A percentile compares a stretch with the other conserved stretches of the same genome.
Evolutionary conservation across 257 asterid species (phyloP).

Genomic region (Lycium barbarum): DNA sequence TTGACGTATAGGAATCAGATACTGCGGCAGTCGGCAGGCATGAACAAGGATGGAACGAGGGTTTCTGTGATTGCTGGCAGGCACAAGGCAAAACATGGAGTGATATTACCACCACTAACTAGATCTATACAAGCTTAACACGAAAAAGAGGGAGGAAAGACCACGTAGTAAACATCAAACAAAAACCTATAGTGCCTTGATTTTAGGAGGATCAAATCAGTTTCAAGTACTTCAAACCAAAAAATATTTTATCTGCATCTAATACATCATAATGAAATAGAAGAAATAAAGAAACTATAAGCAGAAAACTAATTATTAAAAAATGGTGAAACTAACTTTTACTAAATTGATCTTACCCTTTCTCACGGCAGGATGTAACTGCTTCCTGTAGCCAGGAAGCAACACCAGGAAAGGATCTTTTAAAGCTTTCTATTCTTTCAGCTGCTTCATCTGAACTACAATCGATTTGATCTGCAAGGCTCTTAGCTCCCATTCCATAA

Average conservation of each 20-base stretch:
- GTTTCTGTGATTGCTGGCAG: constrained; percentile 17
- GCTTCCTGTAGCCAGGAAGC: constrained; percentile 95
- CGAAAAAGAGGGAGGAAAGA: constrained; percentile 15
- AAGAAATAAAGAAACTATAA: not conserved
- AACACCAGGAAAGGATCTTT: constrained; percentile 85
- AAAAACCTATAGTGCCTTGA: not conserved
- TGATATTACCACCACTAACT: constrained; percentile 4
- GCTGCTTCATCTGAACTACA: constrained; percentile 82
- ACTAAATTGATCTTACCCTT: constrained; percentile 68
- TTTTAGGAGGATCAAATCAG: constrained; percentile 11
- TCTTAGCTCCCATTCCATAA: constrained; percentile 87
- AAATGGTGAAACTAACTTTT: not conserved
- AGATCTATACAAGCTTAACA: constrained; percentile 11
- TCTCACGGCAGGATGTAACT: constrained; percentile 71
- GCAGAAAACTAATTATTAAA: not conserved
- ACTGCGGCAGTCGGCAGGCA: not conserved
- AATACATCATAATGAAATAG: constrained; percentile 1
- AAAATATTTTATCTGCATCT: not conserved
- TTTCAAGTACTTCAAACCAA: constrained; percentile 10
- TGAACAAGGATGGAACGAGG: not conserved
- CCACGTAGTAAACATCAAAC: not conserved
- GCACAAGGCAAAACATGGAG: constrained; percentile 12
- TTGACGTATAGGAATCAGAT: constrained; percentile 11
- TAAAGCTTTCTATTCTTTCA: constrained; percentile 78
- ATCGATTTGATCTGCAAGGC: constrained; percentile 82